Evolutionary conservation across 768 basidiomycete genomes (phyloP).

Genomic region (Mycena vulgaris): DNA sequence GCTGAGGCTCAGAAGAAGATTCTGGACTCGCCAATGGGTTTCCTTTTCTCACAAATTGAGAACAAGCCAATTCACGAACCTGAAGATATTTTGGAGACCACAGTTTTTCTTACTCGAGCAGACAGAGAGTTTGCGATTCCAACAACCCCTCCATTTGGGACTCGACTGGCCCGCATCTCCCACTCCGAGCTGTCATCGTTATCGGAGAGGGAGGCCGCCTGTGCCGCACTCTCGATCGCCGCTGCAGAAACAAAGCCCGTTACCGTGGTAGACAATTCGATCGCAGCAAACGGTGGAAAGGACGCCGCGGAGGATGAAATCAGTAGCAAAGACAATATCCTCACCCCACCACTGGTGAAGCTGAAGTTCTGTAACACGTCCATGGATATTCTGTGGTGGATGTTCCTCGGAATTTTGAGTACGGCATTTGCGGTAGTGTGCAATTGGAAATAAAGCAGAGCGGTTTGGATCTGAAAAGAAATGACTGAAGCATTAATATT

Average conservation of each 20-base stretch:
- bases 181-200: no score
- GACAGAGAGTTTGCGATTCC: neutral
- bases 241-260: no score
- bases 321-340: neutral
- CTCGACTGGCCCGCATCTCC: neutral
- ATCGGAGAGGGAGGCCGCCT: no score
- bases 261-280: no score
- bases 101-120: neutral
- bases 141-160: neutral
- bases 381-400: neutral
- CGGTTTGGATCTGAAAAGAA: no score
- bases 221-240: no score
- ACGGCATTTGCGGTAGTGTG: neutral
- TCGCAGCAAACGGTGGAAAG: no score
- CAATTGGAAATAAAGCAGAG: no score
- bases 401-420: neutral
- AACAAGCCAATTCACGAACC: neutral
- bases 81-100: neutral
- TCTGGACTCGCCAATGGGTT: neutral
- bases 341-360: neutral
- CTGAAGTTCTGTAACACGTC: neutral
- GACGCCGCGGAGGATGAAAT: no score
- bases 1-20: neutral
- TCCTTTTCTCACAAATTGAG: neutral
- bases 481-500: no score